phyloP scores from a whole-genome alignment of 2,329 filamentous ascomycete genomes.

The Cyphellophora europaea region DNA sequence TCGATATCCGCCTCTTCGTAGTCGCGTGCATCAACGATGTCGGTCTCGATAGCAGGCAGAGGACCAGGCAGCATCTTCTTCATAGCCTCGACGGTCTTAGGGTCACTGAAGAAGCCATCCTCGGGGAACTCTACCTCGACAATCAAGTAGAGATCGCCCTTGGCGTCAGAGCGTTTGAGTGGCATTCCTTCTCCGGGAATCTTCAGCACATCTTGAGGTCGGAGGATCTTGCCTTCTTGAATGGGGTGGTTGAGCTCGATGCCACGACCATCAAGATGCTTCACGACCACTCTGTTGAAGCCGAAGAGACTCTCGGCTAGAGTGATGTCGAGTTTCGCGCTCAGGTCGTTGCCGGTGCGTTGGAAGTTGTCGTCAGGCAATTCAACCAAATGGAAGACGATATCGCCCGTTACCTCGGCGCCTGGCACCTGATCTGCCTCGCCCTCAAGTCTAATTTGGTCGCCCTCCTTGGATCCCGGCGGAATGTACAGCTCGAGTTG shows the following conservation, averaged over 20 bases:
- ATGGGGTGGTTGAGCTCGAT: slow-evolving; percentile 71
- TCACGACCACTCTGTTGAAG: slow-evolving; percentile 82
- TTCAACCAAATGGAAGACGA: slow-evolving; percentile 81
- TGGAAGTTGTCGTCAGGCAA: slow-evolving; percentile 72
- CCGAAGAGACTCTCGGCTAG: slow-evolving; percentile 77
- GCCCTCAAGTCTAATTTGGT: slow-evolving; percentile 80
- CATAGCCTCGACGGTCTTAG: slow-evolving; percentile 58
- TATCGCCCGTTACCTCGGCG: slow-evolving; percentile 81
- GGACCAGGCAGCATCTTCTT: slow-evolving; percentile 64
- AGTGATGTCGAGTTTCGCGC: slow-evolving; percentile 69
- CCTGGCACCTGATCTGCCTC: slow-evolving; percentile 82
- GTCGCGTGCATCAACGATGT: slow-evolving; percentile 77
- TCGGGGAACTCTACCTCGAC: slow-evolving; percentile 85
- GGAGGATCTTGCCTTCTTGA: slow-evolving; percentile 68
- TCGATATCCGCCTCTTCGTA: slow-evolving; percentile 80
- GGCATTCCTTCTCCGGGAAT: slow-evolving; percentile 91
- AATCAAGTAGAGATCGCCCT: slow-evolving; percentile 78
- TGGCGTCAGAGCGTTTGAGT: slow-evolving; percentile 69
- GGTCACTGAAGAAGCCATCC: slow-evolving; percentile 68
- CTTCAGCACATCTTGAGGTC: slow-evolving; percentile 77
- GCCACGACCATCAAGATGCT: slow-evolving; percentile 86
- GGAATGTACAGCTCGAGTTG: slow-evolving; percentile 87
- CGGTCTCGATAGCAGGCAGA: slow-evolving; percentile 54
- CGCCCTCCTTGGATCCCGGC: slow-evolving; percentile 52
- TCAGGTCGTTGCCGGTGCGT: slow-evolving; percentile 74